Evolutionary conservation across 306 rosid genomes (phyloP).

Genomic region (Castanea crenata): DNA sequence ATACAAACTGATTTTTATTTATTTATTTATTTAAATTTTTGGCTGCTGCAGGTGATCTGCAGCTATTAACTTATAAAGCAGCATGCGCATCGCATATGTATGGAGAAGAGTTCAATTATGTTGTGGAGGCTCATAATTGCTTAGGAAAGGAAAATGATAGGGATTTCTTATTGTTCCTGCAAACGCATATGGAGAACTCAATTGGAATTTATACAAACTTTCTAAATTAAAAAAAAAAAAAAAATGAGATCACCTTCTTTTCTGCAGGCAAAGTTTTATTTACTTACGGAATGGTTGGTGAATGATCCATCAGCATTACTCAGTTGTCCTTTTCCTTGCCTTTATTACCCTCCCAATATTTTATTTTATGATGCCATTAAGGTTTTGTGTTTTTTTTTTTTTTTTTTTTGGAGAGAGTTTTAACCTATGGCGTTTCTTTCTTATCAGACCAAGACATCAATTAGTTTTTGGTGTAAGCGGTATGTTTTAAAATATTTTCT

Average conservation of each 20-base stretch:
- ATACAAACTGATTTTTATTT: background rate
- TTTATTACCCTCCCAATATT: too few species aligned
- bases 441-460: too few species aligned
- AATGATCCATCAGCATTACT: background rate
- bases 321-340: too few species aligned
- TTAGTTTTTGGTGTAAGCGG: too few species aligned
- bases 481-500: too few species aligned
- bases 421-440: too few species aligned
- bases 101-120: slow-evolving; percentile 50
- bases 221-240: background rate
- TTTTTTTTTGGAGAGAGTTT: too few species aligned
- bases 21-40: background rate
- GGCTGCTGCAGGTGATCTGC: slow-evolving; percentile 62
- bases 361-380: too few species aligned
- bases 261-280: background rate
- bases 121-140: slow-evolving; percentile 37
- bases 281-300: background rate
- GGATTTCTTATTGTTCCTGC: slow-evolving; percentile 49
- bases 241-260: background rate
- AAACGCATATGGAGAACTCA: slow-evolving; percentile 40
- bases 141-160: slow-evolving; percentile 38
- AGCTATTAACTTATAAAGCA: slow-evolving; percentile 70
- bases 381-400: too few species aligned
- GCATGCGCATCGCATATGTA: slow-evolving; percentile 70
- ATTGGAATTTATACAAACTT: slow-evolving; percentile 29